Conservation (phyloP, 176 grass and related monocot species). For the Tillandsia fasciculata region DNA sequence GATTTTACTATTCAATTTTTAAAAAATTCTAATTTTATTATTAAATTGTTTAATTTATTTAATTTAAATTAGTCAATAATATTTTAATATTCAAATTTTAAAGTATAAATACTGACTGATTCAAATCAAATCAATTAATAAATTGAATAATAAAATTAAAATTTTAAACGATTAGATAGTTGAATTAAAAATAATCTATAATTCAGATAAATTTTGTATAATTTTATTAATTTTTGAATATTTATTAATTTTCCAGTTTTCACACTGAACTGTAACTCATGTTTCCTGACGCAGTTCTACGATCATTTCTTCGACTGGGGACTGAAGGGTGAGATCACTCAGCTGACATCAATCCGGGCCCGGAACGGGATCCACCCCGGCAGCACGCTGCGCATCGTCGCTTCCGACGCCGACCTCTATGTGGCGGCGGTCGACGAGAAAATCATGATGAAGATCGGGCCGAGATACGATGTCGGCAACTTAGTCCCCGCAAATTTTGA, state of each 20-base stretch:
- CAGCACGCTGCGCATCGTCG: slow-evolving; percentile 50
- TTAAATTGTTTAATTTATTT: too few species aligned
- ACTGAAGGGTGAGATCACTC: slow-evolving; percentile 44
- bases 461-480: slow-evolving; percentile 25
- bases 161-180: too few species aligned
- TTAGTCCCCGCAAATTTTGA: slow-evolving; percentile 40
- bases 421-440: slow-evolving; percentile 55
- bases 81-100: too few species aligned
- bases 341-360: slow-evolving; percentile 42
- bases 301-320: slow-evolving; percentile 71
- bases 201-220: too few species aligned
- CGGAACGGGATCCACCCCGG: slow-evolving; percentile 29
- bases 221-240: background rate
- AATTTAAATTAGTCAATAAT: too few species aligned
- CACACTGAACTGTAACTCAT: background rate
- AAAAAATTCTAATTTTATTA: too few species aligned
- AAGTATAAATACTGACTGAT: too few species aligned
- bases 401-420: slow-evolving; percentile 55
- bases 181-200: too few species aligned
- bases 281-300: slow-evolving; percentile 42
- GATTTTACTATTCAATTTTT: too few species aligned
- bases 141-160: too few species aligned
- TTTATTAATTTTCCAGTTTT: background rate
- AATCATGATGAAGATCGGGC: slow-evolving; percentile 44
- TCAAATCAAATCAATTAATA: too few species aligned